Evolutionary conservation across 176 grass and related monocot genomes (phyloP), one percentile per base, ranked within the genome.

Genomic region (Thalia dealbata): DNA sequence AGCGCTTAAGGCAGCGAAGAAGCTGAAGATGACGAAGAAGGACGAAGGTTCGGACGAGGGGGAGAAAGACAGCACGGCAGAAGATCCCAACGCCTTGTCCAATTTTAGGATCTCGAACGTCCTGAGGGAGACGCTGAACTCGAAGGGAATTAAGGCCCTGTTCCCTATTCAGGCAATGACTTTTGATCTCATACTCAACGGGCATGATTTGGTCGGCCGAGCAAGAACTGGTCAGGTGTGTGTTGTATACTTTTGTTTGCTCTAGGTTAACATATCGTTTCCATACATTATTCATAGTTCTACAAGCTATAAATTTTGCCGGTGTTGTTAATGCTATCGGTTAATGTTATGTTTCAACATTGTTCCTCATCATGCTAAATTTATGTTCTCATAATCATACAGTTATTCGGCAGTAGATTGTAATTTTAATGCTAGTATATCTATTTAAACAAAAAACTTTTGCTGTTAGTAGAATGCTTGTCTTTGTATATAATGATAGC

Each of bases 141-240:
- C 81, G 30, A 99, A 91, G 77, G 90, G 90, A 2, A 99, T 99
- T 62, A 84, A 88, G 58, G 76, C 82, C 30, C 79, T 99, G 9
- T 99, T 99, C 67, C 95, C 95, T 16, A 99, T 99, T 71, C 95
- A 99, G 76, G 85, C 95, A 18, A 91, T 83, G 81, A 99, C 95
- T 64, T 99, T 95, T 82, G 75, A 86, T 73, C 85, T 99, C 41
- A 67, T 95, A 75, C 82, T 95, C 72, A 88, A 95, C 29, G 95
- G 95, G 44, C 21, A 66, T 25, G 95, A 99, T 70, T 75, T 95
- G 60, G 95, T 99, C 19, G 95, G 95, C 22, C 95, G 95, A 22
- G 95, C 95, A 0, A 85, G 95, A 35, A 99, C 95, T 15, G 95
- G 95, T n/a, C 95, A 99, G 90, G 95, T 99, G 52, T 55, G 72